Evolutionary conservation across 106 monocot genomes (phyloP).

Genomic region (Platanthera guangdongensis): DNA sequence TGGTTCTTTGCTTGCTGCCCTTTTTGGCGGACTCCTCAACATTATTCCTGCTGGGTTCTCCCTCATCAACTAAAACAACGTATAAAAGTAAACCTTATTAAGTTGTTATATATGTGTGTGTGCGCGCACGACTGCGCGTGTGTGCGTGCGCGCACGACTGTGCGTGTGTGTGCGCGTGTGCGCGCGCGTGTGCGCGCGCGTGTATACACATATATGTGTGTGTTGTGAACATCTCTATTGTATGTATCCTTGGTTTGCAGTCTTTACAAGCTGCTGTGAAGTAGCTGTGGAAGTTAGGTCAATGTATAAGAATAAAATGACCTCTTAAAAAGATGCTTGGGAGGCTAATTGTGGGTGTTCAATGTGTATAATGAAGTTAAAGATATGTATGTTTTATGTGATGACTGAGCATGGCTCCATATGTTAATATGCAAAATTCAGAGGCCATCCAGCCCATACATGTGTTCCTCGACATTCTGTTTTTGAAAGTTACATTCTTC

Average conservation of each 20-base stretch:
- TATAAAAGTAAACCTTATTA: neutral
- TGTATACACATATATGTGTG: no score
- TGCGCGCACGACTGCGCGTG: no score
- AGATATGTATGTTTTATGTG: neutral
- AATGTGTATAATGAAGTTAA: neutral
- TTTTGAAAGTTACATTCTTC: no score
- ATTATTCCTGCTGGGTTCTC: slow-evolving; percentile 8
- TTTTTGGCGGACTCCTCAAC: slow-evolving; percentile 7
- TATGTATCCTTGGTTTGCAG: no score
- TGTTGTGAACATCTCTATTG: neutral
- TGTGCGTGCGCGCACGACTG: no score
- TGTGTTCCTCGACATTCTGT: no score
- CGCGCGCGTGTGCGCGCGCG: no score
- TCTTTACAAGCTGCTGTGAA: neutral
- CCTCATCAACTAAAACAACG: neutral
- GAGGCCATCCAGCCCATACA: no score
- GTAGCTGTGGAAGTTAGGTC: neutral
- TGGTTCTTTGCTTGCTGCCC: neutral
- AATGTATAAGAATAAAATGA: neutral
- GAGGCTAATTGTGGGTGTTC: neutral
- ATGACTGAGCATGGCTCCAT: neutral
- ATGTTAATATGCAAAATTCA: no score
- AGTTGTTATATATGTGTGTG: neutral
- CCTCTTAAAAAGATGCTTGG: neutral
- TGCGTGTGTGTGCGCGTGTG: no score